Evolutionary conservation across 2,329 filamentous ascomycete species (phyloP).

Genomic region (Phyllosticta capitalensis): DNA sequence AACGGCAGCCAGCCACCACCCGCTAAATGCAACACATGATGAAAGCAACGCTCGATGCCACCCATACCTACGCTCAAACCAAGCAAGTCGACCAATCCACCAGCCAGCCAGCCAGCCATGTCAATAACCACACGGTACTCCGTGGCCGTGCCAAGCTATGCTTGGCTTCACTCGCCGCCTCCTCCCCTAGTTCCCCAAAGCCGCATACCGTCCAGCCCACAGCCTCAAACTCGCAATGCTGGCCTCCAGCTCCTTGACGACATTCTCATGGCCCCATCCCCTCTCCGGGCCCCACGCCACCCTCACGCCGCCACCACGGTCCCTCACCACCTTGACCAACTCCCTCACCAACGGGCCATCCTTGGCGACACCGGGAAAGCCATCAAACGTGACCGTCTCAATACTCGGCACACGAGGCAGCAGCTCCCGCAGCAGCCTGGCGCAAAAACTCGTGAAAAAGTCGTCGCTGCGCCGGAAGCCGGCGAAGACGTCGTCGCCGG

Average conservation of each 20-base stretch:
- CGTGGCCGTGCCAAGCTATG: too few species aligned
- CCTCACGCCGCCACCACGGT: conserved; percentile 28
- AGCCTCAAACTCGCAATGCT: conserved; percentile 1
- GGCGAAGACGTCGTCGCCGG: conserved; percentile 51
- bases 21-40: too few species aligned
- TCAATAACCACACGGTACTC: too few species aligned
- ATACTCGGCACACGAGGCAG: conserved; percentile 49
- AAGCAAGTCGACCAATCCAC: too few species aligned
- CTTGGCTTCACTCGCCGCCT: too few species aligned
- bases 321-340: conserved; percentile 44
- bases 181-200: not conserved
- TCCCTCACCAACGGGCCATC: conserved; percentile 54
- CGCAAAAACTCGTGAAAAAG: conserved; percentile 61
- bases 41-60: too few species aligned
- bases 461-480: conserved; percentile 57
- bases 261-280: conserved; percentile 50
- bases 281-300: conserved; percentile 60
- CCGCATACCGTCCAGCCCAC: not conserved
- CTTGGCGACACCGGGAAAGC: conserved; percentile 55
- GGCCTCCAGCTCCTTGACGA: conserved; percentile 21
- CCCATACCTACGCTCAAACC: too few species aligned
- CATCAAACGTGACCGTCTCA: conserved; percentile 58
- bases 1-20: too few species aligned
- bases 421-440: conserved; percentile 47
- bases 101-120: too few species aligned